Evolutionary conservation across 345 rosid species (phyloP).

Genomic region (Dovyalis caffra): DNA sequence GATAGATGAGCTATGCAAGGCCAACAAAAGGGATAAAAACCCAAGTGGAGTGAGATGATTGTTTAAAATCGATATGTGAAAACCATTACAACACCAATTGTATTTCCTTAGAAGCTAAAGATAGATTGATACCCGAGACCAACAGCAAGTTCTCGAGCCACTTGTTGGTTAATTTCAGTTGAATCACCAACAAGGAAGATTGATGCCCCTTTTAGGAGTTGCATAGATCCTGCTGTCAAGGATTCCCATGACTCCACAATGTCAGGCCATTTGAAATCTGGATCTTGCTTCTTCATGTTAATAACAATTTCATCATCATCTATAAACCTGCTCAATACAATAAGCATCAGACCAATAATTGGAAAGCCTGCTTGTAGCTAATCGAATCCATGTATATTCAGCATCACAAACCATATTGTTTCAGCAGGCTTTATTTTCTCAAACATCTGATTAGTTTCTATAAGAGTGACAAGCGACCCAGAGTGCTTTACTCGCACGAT

Average conservation of each 20-base stretch:
- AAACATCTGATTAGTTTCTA: slow-evolving; percentile 66
- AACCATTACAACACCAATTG: neutral
- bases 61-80: neutral
- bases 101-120: neutral
- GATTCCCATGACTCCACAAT: slow-evolving; percentile 92
- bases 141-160: slow-evolving; percentile 71
- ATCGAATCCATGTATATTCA: slow-evolving; percentile 4
- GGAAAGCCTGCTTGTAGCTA: neutral
- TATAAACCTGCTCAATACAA: slow-evolving; percentile 54
- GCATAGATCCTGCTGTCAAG: slow-evolving; percentile 65
- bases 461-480: slow-evolving; percentile 47
- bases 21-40: neutral
- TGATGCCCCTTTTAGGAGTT: slow-evolving; percentile 81
- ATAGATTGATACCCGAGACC: slow-evolving; percentile 65
- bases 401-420: slow-evolving; percentile 68
- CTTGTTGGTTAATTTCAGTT: slow-evolving; percentile 73
- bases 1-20: neutral
- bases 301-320: slow-evolving; percentile 80
- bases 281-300: slow-evolving; percentile 81
- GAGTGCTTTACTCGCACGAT: slow-evolving; percentile 45
- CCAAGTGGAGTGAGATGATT: neutral
- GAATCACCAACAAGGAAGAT: slow-evolving; percentile 71
- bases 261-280: slow-evolving; percentile 84
- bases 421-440: slow-evolving; percentile 72
- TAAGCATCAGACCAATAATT: neutral